Base-by-base conservation (phyloP, 2,329 filamentous ascomycete genomes). In the Cercospora canescens region DNA sequence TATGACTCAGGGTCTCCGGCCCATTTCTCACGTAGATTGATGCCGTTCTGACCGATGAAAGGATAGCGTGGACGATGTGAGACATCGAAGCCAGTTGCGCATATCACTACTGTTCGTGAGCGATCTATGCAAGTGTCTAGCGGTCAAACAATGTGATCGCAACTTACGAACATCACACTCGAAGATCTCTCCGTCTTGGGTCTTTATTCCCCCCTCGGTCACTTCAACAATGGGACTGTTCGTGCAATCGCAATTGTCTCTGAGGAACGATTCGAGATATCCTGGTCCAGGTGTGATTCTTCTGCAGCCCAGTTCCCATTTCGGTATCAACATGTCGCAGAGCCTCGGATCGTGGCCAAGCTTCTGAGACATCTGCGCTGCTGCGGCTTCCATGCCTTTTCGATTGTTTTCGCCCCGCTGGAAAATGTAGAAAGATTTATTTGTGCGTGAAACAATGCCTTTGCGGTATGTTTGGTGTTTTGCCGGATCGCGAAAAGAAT, bases 221-320 rank as follows among this genome's bases (percentile, higher is more conserved):
- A 81, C 77, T 12, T 74, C 69, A 26, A 70, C 67, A 63, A 84
- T 80, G 0, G 72, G 74, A 30, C 77, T 77, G 52, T 76, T 77
- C 21, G 82, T 76, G 3, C 78, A 75, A 18, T 77, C 71, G 2
- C 84, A 82, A 48, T 86, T 85, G 14, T 77, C 76, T 63, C 79
- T 66, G 2, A 74, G 72, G 48, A 84, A 73, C 79, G 83, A 80
- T 69, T 85, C 81, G 12, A 86, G 79, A 69, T 83, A 85, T 1
- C 83, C 83, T 39, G 81, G 81, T 0, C 83, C 83, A 0, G 84
- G 84, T 0, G 83, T 84, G 11, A 84, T 69, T 24, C 67, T 62
- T 58, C 67, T 61, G 12, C 69, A 78, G n/a, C 74, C 82, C 4
- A 79, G 79, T 0, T 79, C 75, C 64, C 80, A 82, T 9, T 74